Evolutionary conservation across 1,284 basidiomycete genomes (phyloP).

Genomic region (Jaminaea rosea): DNA sequence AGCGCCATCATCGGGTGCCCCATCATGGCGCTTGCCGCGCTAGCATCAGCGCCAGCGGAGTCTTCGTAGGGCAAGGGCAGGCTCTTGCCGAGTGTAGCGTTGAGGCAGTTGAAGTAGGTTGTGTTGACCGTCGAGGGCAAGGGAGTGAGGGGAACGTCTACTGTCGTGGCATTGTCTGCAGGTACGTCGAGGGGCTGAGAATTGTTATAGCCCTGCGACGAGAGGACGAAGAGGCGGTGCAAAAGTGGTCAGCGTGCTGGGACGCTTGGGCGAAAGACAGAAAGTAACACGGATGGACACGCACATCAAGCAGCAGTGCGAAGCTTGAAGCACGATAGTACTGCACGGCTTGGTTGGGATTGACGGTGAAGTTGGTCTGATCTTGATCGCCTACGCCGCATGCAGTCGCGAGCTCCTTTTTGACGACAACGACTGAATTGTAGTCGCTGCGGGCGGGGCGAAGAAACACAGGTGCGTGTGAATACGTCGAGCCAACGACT

Average conservation of each 20-base stretch:
- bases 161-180: conserved; percentile 1
- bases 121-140: conserved; percentile 1
- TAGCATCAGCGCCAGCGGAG: background rate
- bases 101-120: conserved; percentile 7
- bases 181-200: background rate
- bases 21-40: background rate
- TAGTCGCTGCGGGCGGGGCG: too few species aligned
- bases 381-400: conserved; percentile 2
- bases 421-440: conserved; percentile 1
- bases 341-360: conserved; percentile 10
- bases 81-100: conserved; percentile 2
- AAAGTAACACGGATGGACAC: too few species aligned
- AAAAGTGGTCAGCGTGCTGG: too few species aligned
- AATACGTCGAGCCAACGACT: too few species aligned
- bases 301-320: conserved; percentile 3
- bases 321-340: conserved; percentile 6
- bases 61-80: conserved; percentile 1
- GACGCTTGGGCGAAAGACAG: too few species aligned
- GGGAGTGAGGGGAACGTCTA: background rate
- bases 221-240: too few species aligned
- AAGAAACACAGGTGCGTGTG: too few species aligned
- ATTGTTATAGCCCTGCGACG: conserved; percentile 8
- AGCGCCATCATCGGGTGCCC: background rate
- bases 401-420: background rate
- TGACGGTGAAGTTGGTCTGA: conserved; percentile 12